Evolutionary conservation across 2,329 filamentous ascomycete species (phyloP).

Genomic region (Xylariaceae sp.): DNA sequence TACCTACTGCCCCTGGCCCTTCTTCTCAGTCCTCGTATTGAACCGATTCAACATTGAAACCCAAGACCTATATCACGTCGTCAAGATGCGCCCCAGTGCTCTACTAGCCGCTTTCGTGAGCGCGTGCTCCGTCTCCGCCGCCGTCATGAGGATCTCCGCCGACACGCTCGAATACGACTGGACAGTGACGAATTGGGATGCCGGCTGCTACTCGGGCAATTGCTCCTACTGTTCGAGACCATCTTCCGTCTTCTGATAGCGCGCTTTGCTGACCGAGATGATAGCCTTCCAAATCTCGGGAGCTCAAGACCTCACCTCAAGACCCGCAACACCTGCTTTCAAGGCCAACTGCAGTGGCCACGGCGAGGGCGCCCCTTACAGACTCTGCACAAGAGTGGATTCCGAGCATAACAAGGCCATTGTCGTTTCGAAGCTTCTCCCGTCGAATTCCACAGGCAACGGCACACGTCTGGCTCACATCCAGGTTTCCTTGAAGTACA

Average conservation of each 20-base stretch:
- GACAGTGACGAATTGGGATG: conserved; percentile 29
- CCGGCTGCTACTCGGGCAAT: conserved; percentile 13
- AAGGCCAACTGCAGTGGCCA: conserved; percentile 30
- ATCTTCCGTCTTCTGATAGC: conserved; percentile 9
- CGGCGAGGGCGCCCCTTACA: conserved; percentile 28
- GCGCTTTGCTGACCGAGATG: conserved; percentile 14
- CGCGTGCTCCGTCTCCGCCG: conserved; percentile 22
- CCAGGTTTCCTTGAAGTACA: conserved; percentile 31
- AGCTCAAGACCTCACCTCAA: conserved; percentile 23
- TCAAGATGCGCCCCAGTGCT: conserved; percentile 28
- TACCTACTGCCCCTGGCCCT: neutral
- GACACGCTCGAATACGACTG: conserved; percentile 24
- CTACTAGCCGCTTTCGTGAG: conserved; percentile 24
- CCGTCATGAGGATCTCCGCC: conserved; percentile 23
- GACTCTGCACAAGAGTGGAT: conserved; percentile 25
- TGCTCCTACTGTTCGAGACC: conserved; percentile 28
- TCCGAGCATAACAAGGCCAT: conserved; percentile 20
- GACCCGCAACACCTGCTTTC: conserved; percentile 29
- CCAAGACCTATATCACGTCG: neutral
- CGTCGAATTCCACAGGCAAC: conserved; percentile 18
- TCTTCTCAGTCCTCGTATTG: neutral
- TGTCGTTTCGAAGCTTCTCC: conserved; percentile 31
- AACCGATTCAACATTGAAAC: neutral
- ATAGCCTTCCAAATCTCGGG: conserved; percentile 33
- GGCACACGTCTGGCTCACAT: conserved; percentile 24